A percentile compares a stretch with the other conserved stretches of the same genome.
phyloP scores from a whole-genome alignment of 1,284 basidiomycete species.

The Ceratorhiza oryzae-sativae region DNA sequence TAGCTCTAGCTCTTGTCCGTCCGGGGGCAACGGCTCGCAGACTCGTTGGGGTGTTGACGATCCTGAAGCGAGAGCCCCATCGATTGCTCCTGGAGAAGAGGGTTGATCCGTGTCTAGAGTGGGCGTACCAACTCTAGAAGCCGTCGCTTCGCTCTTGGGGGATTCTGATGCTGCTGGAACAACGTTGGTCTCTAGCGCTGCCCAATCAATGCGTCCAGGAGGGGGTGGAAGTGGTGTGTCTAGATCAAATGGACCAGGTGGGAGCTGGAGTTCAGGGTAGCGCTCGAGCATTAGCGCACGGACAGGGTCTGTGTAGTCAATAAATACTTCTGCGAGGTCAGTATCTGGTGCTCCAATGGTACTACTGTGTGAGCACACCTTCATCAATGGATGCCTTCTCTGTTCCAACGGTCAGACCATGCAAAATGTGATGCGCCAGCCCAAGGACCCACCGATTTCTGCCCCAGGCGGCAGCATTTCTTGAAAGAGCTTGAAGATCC shows the following conservation, averaged over 20 bases:
- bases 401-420: slow-evolving; percentile 21
- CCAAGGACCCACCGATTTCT: slow-evolving; percentile 64
- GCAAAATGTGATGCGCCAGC: background rate
- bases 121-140: background rate
- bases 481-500: slow-evolving; percentile 87
- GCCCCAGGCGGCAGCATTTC: slow-evolving; percentile 70
- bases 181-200: slow-evolving; percentile 12
- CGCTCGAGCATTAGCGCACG: slow-evolving; percentile 73
- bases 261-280: slow-evolving; percentile 81
- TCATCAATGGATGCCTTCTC: slow-evolving; percentile 67
- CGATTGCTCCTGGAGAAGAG: slow-evolving; percentile 1
- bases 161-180: slow-evolving; percentile 23
- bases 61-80: background rate
- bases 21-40: background rate
- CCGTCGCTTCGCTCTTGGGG: slow-evolving; percentile 34
- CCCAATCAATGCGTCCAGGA: slow-evolving; percentile 64
- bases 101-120: background rate
- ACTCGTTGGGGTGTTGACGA: background rate
- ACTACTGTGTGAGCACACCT: slow-evolving; percentile 39
- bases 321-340: slow-evolving; percentile 63
- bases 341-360: background rate
- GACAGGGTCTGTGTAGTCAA: slow-evolving; percentile 84
- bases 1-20: slow-evolving; percentile 29
- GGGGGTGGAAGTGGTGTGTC: slow-evolving; percentile 86
- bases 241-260: slow-evolving; percentile 70